Percentiles rank a stretch among this genome's conserved stretches.
These are phyloP conservation scores for Malus sieversii DNA, from an alignment of 306 rosid species.

Conservation along the genomic window DNA sequence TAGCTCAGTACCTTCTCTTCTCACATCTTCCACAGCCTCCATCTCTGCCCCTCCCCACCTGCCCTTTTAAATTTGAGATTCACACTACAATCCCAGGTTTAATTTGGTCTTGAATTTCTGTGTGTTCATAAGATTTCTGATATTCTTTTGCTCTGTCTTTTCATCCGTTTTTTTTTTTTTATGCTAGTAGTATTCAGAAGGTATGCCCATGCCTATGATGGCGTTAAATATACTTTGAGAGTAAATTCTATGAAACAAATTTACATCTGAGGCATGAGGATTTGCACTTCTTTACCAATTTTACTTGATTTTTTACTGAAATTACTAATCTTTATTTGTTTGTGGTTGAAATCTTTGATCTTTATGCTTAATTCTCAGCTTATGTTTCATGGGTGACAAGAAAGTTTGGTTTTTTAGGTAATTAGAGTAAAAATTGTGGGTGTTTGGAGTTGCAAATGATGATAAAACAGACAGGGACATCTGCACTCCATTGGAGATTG, in stretches of 20 bases:
- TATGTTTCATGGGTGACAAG: neutral
- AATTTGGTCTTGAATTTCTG: neutral
- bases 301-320: neutral
- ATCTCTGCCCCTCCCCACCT: neutral
- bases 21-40: neutral
- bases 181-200: no score
- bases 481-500: conserved; percentile 15
- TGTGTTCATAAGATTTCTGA: neutral
- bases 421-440: neutral
- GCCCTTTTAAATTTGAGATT: neutral
- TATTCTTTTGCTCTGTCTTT: neutral
- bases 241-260: conserved; percentile 38
- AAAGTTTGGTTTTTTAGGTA: neutral
- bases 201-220: conserved; percentile 45
- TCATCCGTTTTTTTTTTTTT: no score
- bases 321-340: neutral
- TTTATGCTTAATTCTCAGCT: neutral
- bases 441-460: conserved; percentile 3
- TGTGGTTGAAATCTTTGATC: neutral
- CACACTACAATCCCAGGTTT: neutral
- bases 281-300: neutral
- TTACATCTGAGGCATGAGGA: conserved; percentile 54
- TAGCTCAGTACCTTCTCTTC: neutral
- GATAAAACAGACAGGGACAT: conserved; percentile 22
- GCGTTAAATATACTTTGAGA: conserved; percentile 72